Evolutionary conservation across 1,139 yeast species (phyloP).

Genomic region (Schizosaccharomyces versatilis): DNA sequence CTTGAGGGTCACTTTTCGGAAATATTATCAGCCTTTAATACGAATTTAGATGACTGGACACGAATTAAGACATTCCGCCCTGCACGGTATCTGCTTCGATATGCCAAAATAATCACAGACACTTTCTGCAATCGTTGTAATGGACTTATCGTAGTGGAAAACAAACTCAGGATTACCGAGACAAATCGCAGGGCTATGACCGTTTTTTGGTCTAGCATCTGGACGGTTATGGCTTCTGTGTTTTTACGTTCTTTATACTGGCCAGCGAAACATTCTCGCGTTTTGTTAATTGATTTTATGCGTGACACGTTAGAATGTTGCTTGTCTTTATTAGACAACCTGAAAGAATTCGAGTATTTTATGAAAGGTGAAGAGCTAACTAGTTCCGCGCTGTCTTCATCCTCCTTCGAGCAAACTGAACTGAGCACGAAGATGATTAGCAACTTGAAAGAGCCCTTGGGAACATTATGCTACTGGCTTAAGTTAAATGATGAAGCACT

Average conservation of each 20-base stretch:
- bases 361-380: conserved; percentile 3
- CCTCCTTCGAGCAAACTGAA: conserved; percentile 4
- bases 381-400: background rate
- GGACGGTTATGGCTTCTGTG: conserved; percentile 51
- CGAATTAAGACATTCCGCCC: background rate
- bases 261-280: conserved; percentile 40
- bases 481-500: conserved; percentile 59
- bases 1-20: background rate
- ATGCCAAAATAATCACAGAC: background rate
- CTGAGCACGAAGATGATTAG: conserved; percentile 14
- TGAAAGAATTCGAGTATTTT: conserved; percentile 27
- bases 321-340: conserved; percentile 42
- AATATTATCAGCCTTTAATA: background rate
- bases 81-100: background rate
- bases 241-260: conserved; percentile 48
- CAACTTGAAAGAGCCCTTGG: conserved; percentile 14
- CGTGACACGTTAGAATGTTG: conserved; percentile 71
- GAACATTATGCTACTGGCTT: conserved; percentile 30
- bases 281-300: conserved; percentile 52
- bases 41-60: background rate
- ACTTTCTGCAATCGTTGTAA: background rate
- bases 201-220: conserved; percentile 38
- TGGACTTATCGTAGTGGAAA: background rate
- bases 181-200: background rate
- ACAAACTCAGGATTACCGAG: background rate